Percentiles rank a stretch among this genome's conserved stretches.
Evolutionary conservation across 768 basidiomycete genomes (phyloP).

Genomic region (Boletus pseudo-olivaceus): DNA sequence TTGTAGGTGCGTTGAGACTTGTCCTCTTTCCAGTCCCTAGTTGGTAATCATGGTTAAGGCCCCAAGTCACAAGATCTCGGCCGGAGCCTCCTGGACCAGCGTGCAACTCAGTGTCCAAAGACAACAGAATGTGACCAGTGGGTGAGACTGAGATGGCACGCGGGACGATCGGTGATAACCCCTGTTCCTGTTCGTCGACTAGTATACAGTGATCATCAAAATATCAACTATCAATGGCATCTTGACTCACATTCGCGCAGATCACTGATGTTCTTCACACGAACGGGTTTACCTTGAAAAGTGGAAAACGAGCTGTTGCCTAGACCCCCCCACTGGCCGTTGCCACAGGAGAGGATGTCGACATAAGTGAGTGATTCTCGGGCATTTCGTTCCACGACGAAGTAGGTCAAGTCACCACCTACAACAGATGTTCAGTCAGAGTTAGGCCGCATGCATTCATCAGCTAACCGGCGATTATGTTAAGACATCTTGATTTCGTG

Average conservation of each 20-base stretch:
- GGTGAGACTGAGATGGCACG: constrained; percentile 64
- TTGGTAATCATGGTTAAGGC: constrained; percentile 69
- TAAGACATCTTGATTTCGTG: constrained; percentile 56
- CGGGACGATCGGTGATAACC: constrained; percentile 63
- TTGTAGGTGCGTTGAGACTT: constrained; percentile 52
- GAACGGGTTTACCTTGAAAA: constrained; percentile 64
- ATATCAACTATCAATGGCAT: neutral
- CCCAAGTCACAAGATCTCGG: constrained; percentile 71
- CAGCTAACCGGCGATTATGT: constrained; percentile 58
- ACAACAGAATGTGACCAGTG: constrained; percentile 71
- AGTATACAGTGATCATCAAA: constrained; percentile 9
- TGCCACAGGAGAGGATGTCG: constrained; percentile 73
- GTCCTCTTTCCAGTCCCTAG: constrained; percentile 71
- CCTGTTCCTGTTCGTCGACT: constrained; percentile 64
- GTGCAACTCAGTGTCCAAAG: constrained; percentile 57
- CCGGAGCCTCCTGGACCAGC: constrained; percentile 50
- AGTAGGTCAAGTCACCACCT: constrained; percentile 79
- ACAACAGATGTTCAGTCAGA: neutral
- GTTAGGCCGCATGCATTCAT: neutral
- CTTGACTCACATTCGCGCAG: constrained; percentile 74
- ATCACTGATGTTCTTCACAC: constrained; percentile 78
- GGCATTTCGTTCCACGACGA: constrained; percentile 59
- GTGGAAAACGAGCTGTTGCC: constrained; percentile 63
- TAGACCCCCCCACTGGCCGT: constrained; percentile 79
- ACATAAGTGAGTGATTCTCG: constrained; percentile 36